These are phyloP conservation scores for Iberis pinnata DNA, from an alignment of 345 rosid species.

Conservation along the genomic window DNA sequence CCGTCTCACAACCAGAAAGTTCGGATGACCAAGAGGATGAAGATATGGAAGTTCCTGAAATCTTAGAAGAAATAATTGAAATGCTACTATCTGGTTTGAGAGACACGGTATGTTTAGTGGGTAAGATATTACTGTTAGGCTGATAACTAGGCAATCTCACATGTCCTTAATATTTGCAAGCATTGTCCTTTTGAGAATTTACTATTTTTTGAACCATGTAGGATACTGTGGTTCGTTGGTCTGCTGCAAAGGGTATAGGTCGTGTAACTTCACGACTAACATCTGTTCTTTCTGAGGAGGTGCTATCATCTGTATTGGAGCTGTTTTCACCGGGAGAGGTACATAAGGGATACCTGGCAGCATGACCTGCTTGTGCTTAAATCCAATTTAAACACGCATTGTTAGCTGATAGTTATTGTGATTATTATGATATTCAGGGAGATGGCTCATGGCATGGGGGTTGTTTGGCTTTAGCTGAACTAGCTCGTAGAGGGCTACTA, in stretches of 20 bases:
- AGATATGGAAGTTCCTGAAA: constrained; percentile 82
- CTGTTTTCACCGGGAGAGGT: constrained; percentile 91
- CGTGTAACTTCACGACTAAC: constrained; percentile 82
- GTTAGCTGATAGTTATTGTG: constrained; percentile 16
- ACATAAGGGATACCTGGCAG: constrained; percentile 19
- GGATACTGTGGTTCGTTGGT: constrained; percentile 99
- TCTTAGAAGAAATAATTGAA: constrained; percentile 82
- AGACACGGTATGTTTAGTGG: constrained; percentile 67
- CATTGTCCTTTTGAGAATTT: not conserved
- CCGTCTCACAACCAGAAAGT: constrained; percentile 31
- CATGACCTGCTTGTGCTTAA: constrained; percentile 4
- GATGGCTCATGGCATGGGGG: constrained; percentile 99
- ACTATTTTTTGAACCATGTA: constrained; percentile 28
- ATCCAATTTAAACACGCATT: constrained; percentile 12
- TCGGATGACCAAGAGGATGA: constrained; percentile 43
- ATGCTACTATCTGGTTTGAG: constrained; percentile 78
- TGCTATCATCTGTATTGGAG: constrained; percentile 79
- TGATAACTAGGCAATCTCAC: constrained; percentile 16
- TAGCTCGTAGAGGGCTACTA: constrained; percentile 92
- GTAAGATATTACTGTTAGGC: constrained; percentile 29
- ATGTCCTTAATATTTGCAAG: constrained; percentile 6
- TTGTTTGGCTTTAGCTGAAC: constrained; percentile 91
- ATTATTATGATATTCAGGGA: constrained; percentile 50
- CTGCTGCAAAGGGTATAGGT: constrained; percentile 97
- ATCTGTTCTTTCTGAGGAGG: constrained; percentile 75